Percentiles rank a stretch among this genome's conserved stretches.
Evolutionary conservation across 305 asterid species (phyloP).

Genomic region (Stenogyne calaminthoides): DNA sequence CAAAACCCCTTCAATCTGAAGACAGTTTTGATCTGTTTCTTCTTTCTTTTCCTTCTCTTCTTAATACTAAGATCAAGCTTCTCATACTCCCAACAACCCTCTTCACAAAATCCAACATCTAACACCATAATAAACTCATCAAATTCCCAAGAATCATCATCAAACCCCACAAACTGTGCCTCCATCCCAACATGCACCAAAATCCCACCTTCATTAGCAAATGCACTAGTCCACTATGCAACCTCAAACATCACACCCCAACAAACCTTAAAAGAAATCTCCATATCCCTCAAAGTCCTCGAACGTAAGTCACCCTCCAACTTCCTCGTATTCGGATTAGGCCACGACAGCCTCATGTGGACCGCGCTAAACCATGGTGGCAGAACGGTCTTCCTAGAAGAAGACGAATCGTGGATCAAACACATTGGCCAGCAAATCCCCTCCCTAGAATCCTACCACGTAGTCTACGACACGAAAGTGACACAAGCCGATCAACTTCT

Average conservation of each 20-base stretch:
- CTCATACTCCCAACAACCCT: slow-evolving; percentile 38
- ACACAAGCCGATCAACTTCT: slow-evolving; percentile 62
- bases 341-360: slow-evolving; percentile 90
- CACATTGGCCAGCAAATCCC: slow-evolving; percentile 50
- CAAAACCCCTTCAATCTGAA: slow-evolving; percentile 54
- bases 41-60: slow-evolving; percentile 55
- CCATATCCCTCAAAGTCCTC: slow-evolving; percentile 59
- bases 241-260: slow-evolving; percentile 76
- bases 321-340: slow-evolving; percentile 76
- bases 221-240: slow-evolving; percentile 69
- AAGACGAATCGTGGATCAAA: slow-evolving; percentile 58
- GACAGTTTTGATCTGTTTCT: slow-evolving; percentile 42
- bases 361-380: slow-evolving; percentile 72
- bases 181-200: slow-evolving; percentile 48
- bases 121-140: slow-evolving; percentile 28
- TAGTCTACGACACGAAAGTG: slow-evolving; percentile 53
- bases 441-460: slow-evolving; percentile 62
- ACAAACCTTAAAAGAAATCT: slow-evolving; percentile 68
- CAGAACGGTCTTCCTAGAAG: slow-evolving; percentile 75
- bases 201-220: slow-evolving; percentile 61
- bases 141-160: slow-evolving; percentile 14
- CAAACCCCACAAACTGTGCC: slow-evolving; percentile 26
- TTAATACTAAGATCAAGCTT: slow-evolving; percentile 53
- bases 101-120: neutral
- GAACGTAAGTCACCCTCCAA: slow-evolving; percentile 71